Evolutionary conservation across 2,329 filamentous ascomycete species (phyloP).

Genomic region (Fusarium mundagurra): DNA sequence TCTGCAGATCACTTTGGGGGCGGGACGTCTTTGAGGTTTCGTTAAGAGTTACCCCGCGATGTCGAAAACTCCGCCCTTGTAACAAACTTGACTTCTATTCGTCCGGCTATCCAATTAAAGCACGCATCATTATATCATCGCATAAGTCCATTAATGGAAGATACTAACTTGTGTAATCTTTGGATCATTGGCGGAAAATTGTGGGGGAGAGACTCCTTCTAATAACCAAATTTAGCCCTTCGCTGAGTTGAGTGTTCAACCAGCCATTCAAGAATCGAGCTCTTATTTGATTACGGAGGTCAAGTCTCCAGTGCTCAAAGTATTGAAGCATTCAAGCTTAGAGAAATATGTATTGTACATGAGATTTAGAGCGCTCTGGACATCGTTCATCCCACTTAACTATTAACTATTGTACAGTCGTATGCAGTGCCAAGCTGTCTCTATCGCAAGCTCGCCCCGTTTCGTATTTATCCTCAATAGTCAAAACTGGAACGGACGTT

Average conservation of each 20-base stretch:
- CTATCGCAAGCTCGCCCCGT: too few species aligned
- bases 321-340: too few species aligned
- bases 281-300: accelerated
- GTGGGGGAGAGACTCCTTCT: not conserved
- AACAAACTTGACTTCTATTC: not conserved
- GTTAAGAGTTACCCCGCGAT: not conserved
- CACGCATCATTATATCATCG: not conserved
- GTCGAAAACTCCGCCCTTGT: not conserved
- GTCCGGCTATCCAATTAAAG: not conserved
- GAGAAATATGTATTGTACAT: too few species aligned
- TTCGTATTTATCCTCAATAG: too few species aligned
- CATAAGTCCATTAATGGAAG: not conserved
- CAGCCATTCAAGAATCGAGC: too few species aligned
- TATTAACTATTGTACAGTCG: accelerated
- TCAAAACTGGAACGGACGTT: not conserved
- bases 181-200: not conserved
- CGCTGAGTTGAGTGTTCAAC: too few species aligned
- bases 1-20: not conserved
- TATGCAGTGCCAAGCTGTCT: too few species aligned
- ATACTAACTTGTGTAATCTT: not conserved
- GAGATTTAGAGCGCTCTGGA: too few species aligned
- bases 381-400: accelerated
- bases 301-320: accelerated
- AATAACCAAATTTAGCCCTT: not conserved
- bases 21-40: not conserved